Evolutionary conservation across 116 monocot species (phyloP).

Genomic region (Cymodocea nodosa): DNA sequence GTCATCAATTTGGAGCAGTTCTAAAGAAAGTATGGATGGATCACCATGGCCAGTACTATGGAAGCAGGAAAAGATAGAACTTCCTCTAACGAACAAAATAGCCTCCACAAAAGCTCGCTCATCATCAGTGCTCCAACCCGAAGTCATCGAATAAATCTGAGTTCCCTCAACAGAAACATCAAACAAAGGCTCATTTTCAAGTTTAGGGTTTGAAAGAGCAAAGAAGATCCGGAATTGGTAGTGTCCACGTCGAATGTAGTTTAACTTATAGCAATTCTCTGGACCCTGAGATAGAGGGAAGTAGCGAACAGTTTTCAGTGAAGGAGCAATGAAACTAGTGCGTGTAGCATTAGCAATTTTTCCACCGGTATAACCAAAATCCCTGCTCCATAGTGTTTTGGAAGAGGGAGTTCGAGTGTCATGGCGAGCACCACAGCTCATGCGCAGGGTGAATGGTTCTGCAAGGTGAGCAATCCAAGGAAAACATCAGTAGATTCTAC

Average conservation of each 20-base stretch:
- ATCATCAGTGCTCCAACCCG: constrained; percentile 65
- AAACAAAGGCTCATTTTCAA: constrained; percentile 67
- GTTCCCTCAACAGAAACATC: constrained; percentile 90
- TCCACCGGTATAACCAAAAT: constrained; percentile 89
- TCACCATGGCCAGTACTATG: constrained; percentile 96
- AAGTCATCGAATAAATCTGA: constrained; percentile 55
- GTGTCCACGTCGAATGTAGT: constrained; percentile 50
- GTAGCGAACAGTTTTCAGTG: constrained; percentile 75
- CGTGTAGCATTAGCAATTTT: constrained; percentile 50
- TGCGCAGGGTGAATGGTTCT: constrained; percentile 78
- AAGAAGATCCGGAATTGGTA: constrained; percentile 76
- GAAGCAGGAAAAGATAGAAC: constrained; percentile 51
- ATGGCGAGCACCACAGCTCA: constrained; percentile 77
- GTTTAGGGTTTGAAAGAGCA: constrained; percentile 43
- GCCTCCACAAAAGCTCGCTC: constrained; percentile 84
- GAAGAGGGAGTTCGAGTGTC: constrained; percentile 51
- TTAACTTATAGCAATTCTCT: constrained; percentile 83
- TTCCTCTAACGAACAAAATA: constrained; percentile 39
- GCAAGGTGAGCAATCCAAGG: constrained; percentile 9
- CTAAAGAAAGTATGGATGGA: constrained; percentile 79
- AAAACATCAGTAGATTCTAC: background rate
- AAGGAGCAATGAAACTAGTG: constrained; percentile 53
- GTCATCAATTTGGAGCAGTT: constrained; percentile 79
- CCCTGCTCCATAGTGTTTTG: constrained; percentile 64
- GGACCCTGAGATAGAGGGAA: constrained; percentile 92